Evolutionary conservation across 306 rosid genomes (phyloP).

Genomic region (Delonix regia): DNA sequence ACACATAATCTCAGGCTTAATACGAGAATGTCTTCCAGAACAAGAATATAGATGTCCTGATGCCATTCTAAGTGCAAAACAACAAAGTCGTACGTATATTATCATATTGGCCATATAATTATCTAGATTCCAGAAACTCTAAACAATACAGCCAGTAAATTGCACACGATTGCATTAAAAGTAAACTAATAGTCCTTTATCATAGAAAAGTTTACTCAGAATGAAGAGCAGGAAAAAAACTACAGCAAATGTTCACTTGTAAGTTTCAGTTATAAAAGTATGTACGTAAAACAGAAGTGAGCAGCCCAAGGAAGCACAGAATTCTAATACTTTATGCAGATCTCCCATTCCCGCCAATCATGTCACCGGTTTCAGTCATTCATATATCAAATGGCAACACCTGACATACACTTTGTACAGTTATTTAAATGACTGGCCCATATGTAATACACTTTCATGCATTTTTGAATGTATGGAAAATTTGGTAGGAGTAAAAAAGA

Average conservation of each 20-base stretch:
- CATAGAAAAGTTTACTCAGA: not conserved
- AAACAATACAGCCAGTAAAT: not conserved
- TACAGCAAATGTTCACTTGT: not conserved
- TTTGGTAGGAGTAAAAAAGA: not conserved
- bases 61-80: not conserved
- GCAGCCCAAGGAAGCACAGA: slow-evolving; percentile 9
- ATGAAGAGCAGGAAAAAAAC: slow-evolving; percentile 17
- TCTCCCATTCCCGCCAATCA: not conserved
- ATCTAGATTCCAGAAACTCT: slow-evolving; percentile 1
- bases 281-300: slow-evolving; percentile 2
- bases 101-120: not conserved
- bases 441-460: not conserved
- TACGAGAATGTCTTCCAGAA: not conserved
- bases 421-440: not conserved
- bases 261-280: slow-evolving; percentile 8
- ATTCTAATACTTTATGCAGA: not conserved
- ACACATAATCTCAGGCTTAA: slow-evolving; percentile 9
- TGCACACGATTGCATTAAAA: not conserved
- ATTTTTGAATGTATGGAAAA: not conserved
- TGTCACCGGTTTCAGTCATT: not conserved
- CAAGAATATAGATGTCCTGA: not conserved
- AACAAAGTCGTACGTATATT: not conserved
- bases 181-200: not conserved
- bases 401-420: not conserved
- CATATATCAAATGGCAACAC: not conserved